A percentile compares a stretch with the other conserved stretches of the same genome.
Conservation (phyloP, 495 filamentous ascomycete genomes). For the Neurospora hispaniola region DNA sequence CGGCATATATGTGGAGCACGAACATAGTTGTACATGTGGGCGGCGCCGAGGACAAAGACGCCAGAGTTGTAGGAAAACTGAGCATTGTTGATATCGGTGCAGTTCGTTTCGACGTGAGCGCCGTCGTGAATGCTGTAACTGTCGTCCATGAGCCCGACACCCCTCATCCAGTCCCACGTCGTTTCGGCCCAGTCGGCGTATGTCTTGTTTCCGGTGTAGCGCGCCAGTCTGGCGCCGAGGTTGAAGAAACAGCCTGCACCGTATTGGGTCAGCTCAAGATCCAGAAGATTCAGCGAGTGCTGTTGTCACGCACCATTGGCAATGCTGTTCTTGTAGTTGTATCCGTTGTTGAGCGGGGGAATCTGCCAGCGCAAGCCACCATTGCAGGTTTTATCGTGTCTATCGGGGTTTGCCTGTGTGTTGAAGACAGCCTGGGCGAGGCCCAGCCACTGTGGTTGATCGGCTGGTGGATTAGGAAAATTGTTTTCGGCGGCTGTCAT, state of each 20-base stretch:
- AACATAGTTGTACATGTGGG: constrained; percentile 61
- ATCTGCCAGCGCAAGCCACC: constrained; percentile 83
- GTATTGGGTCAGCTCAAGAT: background rate
- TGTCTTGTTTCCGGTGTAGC: constrained; percentile 65
- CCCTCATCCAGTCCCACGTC: constrained; percentile 60
- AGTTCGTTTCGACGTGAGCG: constrained; percentile 52
- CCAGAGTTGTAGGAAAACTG: constrained; percentile 77
- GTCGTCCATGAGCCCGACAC: constrained; percentile 51
- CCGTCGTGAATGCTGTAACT: constrained; percentile 68
- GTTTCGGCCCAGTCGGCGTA: constrained; percentile 67
- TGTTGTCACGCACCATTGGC: background rate
- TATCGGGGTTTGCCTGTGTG: constrained; percentile 42
- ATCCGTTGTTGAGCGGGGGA: constrained; percentile 63
- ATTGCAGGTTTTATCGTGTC: constrained; percentile 56
- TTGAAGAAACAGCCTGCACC: constrained; percentile 84
- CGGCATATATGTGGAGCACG: too few relatives aligned
- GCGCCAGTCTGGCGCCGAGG: constrained; percentile 64
- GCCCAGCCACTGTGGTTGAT: constrained; percentile 56
- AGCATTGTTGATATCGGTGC: constrained; percentile 48
- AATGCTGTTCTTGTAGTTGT: constrained; percentile 76
- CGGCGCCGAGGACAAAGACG: constrained; percentile 60
- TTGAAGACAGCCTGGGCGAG: constrained; percentile 75
- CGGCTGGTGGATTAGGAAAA: constrained; percentile 49
- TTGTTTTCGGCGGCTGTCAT: constrained; percentile 66
- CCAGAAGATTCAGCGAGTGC: background rate